Evolutionary conservation across 208 protist species (phyloP).

Genomic region (Leishmania guyanensis): DNA sequence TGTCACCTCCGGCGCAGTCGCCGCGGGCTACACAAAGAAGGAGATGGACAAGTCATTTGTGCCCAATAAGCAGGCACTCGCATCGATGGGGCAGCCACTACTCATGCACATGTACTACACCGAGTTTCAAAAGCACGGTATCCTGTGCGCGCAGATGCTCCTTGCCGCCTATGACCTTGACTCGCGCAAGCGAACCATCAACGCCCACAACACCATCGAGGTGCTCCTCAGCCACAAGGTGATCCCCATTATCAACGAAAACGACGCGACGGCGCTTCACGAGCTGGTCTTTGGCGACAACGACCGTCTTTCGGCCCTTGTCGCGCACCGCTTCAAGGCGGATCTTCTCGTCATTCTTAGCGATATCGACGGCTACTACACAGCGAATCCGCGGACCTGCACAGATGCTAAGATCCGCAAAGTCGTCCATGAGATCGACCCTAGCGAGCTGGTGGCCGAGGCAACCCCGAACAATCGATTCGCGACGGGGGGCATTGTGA

Average conservation of each 20-base stretch:
- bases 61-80: slow-evolving; percentile 30
- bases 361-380: slow-evolving; percentile 88
- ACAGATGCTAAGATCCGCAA: slow-evolving; percentile 29
- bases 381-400: slow-evolving; percentile 43
- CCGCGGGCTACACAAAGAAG: slow-evolving; percentile 57
- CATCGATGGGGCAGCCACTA: slow-evolving; percentile 23
- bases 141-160: slow-evolving; percentile 47
- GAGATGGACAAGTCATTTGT: slow-evolving; percentile 44
- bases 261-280: slow-evolving; percentile 45
- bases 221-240: slow-evolving; percentile 57
- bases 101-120: slow-evolving; percentile 51
- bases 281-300: slow-evolving; percentile 63
- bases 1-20: slow-evolving; percentile 74
- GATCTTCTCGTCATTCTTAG: slow-evolving; percentile 83
- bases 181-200: slow-evolving; percentile 61
- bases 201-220: slow-evolving; percentile 41
- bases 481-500: slow-evolving; percentile 44
- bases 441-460: slow-evolving; percentile 26
- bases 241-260: slow-evolving; percentile 55
- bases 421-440: slow-evolving; percentile 21
- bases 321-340: slow-evolving; percentile 69
- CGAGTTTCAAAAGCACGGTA: slow-evolving; percentile 66
- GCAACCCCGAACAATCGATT: slow-evolving; percentile 36
- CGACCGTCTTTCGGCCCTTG: slow-evolving; percentile 53
- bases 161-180: slow-evolving; percentile 70